Percentiles rank a stretch among this genome's conserved stretches.
phyloP scores from a whole-genome alignment of 192 early-diverging fungal genomes.

The Allomyces arbusculus region DNA sequence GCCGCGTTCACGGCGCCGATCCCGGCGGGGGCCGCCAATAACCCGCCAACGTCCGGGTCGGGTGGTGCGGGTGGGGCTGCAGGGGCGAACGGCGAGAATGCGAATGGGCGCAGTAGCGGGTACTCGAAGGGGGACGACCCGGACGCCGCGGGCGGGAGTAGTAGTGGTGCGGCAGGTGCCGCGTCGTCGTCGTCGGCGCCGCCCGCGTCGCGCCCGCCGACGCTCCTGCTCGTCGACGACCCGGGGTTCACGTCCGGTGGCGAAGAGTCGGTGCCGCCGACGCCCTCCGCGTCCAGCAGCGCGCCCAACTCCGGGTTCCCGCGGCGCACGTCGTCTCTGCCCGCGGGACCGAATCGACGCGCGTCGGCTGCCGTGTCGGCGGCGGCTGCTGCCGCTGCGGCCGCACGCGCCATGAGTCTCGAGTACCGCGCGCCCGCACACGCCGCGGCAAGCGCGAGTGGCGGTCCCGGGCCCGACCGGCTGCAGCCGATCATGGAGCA shows the following conservation, averaged over 20 bases:
- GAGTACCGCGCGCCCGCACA: background rate
- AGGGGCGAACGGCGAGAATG: slow-evolving; percentile 3
- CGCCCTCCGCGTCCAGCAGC: slow-evolving; percentile 10
- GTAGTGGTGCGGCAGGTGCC: background rate
- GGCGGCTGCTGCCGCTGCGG: slow-evolving; percentile 4
- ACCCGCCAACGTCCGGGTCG: background rate
- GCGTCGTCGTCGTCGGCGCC: background rate
- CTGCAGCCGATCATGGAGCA: slow-evolving; percentile 79
- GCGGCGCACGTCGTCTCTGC: slow-evolving; percentile 3
- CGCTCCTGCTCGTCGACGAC: background rate
- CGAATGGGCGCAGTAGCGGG: no score
- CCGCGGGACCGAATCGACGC: slow-evolving; percentile 3
- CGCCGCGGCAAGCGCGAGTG: background rate
- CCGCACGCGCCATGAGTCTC: background rate
- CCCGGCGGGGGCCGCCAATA: slow-evolving; percentile 13
- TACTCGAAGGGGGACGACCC: slow-evolving; percentile 1
- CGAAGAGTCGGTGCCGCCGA: background rate
- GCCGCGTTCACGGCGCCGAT: slow-evolving; percentile 74
- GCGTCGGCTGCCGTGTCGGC: slow-evolving; percentile 5
- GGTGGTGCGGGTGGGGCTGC: slow-evolving; percentile 11
- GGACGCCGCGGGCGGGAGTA: slow-evolving; percentile 3
- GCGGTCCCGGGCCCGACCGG: slow-evolving; percentile 17
- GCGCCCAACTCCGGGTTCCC: slow-evolving; percentile 3
- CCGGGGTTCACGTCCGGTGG: background rate
- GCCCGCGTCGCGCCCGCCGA: background rate